Conservation (phyloP, 208 protist species). For the Balamuthia mandrillaris region DNA sequence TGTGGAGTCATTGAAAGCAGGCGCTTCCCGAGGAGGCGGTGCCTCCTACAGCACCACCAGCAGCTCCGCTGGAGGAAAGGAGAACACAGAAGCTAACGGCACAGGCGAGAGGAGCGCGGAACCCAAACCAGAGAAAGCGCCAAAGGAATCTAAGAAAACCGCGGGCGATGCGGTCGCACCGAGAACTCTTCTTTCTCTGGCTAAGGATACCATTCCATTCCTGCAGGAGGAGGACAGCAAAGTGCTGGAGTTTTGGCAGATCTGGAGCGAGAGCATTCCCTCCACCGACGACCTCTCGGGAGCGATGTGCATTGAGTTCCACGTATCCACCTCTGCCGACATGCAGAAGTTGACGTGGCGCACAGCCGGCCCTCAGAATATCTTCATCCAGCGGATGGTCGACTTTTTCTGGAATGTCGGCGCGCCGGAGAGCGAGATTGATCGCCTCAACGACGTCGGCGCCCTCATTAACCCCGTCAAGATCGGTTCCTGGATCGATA, state of each 20-base stretch:
- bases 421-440: slow-evolving; percentile 37
- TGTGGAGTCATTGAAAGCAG: no score
- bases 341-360: background rate
- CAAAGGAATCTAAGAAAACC: no score
- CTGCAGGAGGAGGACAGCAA: background rate
- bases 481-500: slow-evolving; percentile 44
- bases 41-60: no score
- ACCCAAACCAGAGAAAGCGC: no score
- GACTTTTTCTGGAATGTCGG: slow-evolving; percentile 49
- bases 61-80: no score
- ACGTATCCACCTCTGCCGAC: background rate
- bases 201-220: background rate
- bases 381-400: slow-evolving; percentile 40
- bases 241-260: background rate
- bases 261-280: background rate
- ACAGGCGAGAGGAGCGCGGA: no score
- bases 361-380: slow-evolving; percentile 8
- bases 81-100: no score
- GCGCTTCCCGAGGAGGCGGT: no score
- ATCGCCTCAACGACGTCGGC: slow-evolving; percentile 33
- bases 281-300: background rate
- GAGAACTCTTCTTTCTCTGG: background rate
- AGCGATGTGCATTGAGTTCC: background rate
- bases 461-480: slow-evolving; percentile 18
- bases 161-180: background rate